Evolutionary conservation across 108 stramenopile species (phyloP), one percentile per base, ranked within the genome.

Genomic region (Halocafeteria seosinensis): DNA sequence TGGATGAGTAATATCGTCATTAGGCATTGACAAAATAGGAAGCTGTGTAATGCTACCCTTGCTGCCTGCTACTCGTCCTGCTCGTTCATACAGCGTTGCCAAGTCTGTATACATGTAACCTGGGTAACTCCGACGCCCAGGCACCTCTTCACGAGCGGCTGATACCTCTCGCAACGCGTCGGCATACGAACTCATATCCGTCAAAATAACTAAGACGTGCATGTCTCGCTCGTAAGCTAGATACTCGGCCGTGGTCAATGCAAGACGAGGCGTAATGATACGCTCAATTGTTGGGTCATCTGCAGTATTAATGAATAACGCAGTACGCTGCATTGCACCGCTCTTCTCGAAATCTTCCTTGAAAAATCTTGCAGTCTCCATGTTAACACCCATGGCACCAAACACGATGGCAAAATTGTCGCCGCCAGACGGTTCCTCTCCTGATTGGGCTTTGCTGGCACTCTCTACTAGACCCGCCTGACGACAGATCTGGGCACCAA

Each of bases 41-140:
- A 98, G 82, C 87, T 98, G 96, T 32, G 96, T 98, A 71, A 98
- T 98, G 50, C 90, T 92, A 58, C 96, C 96, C 69, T 94, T 94
- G 27, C 90, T 82, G 64, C 96, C 96, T 62, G 86, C 91, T 27
- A 98, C 90, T 80, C 96, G 91, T 66, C 94, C 96, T 24, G 96
- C 94, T 68, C 96, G 85, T 84, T 98, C 94, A 77, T 98, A 98
- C 70, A 98, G 93, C 69, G 91, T 94, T 62, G 90, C 88, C 72
- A 98, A 82, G 85, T 98, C 96, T 52, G 96, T 98, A 82, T 98
- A 98, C 96, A 98, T 98, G 79, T 98, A 98, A 74, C 96, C 96
- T 60, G 96, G 96, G 83, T 94, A 98, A 73, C 92, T 91, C 81
- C 96, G 88, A 76, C 94, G 89, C 60, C 96, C 96, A 38, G 96